phyloP scores from a whole-genome alignment of 202 grass and related monocot species.

The Schoenoplectus tabernaemontani region DNA sequence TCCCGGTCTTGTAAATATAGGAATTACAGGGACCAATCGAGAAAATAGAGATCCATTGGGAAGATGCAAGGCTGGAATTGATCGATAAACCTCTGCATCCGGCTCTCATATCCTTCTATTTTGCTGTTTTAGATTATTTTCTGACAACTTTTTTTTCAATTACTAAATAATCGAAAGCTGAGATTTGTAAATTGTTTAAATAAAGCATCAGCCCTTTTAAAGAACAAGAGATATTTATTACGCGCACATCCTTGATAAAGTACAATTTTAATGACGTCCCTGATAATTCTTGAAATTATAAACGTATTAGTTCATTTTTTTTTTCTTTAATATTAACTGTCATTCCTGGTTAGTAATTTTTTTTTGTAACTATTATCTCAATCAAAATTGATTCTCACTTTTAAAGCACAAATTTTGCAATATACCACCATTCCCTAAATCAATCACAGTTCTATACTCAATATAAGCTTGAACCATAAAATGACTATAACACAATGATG shows the following conservation, averaged over 20 bases:
- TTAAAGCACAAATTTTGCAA: background rate
- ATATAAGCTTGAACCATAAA: background rate
- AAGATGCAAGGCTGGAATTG: constrained; percentile 71
- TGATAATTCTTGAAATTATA: background rate
- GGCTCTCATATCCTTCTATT: constrained; percentile 39
- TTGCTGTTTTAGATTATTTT: background rate
- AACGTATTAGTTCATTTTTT: background rate
- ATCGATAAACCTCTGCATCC: constrained; percentile 99
- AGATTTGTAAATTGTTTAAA: background rate
- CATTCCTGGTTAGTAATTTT: background rate
- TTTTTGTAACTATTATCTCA: background rate
- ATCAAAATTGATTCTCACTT: background rate
- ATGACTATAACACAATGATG: background rate
- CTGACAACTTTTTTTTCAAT: background rate
- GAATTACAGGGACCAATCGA: constrained; percentile 15
- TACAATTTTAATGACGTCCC: too few relatives aligned
- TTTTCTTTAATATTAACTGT: background rate
- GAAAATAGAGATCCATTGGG: constrained; percentile 17
- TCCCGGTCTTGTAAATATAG: constrained; percentile 56
- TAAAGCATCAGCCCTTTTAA: background rate
- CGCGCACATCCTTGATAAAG: background rate
- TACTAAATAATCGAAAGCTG: background rate
- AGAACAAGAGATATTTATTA: background rate
- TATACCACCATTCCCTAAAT: background rate
- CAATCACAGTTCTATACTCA: background rate